Conservation (phyloP, 148 eudicot species). For the Diospyros lotus region DNA sequence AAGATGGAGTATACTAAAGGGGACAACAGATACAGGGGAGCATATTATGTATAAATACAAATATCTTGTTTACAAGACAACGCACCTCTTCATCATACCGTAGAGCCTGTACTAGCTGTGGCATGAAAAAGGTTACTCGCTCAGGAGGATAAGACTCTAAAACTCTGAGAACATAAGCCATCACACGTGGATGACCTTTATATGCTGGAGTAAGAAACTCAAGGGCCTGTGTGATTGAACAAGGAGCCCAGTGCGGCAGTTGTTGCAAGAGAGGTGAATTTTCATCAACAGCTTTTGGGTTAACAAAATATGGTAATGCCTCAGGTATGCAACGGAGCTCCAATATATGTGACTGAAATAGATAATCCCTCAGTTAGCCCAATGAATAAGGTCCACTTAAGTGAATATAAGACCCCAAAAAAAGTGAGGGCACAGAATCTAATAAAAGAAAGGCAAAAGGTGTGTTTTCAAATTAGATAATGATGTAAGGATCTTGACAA, state of each 20-base stretch:
- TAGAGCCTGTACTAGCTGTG: conserved; percentile 90
- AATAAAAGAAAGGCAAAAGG: neutral
- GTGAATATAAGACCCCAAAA: neutral
- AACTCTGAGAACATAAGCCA: conserved; percentile 92
- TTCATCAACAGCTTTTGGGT: conserved; percentile 93
- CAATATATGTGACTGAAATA: conserved; percentile 75
- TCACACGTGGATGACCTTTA: conserved; percentile 94
- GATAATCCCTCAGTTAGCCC: conserved; percentile 13
- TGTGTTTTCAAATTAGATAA: conserved; percentile 7
- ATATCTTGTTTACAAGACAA: conserved; percentile 9
- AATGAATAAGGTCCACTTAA: neutral
- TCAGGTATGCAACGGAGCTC: conserved; percentile 88
- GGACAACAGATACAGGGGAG: no score
- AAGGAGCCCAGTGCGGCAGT: conserved; percentile 98
- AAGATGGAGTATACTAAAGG: no score
- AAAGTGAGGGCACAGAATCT: neutral
- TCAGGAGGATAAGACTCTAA: conserved; percentile 96
- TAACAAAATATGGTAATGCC: conserved; percentile 89
- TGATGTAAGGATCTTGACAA: neutral
- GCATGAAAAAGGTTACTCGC: conserved; percentile 97
- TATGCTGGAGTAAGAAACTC: conserved; percentile 87
- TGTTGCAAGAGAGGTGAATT: conserved; percentile 86
- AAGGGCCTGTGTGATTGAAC: conserved; percentile 91
- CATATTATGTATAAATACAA: no score
- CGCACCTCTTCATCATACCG: conserved; percentile 93